These are phyloP conservation scores for Pichia nakasei DNA, from an alignment of 805 yeast species.

Conservation along the genomic window DNA sequence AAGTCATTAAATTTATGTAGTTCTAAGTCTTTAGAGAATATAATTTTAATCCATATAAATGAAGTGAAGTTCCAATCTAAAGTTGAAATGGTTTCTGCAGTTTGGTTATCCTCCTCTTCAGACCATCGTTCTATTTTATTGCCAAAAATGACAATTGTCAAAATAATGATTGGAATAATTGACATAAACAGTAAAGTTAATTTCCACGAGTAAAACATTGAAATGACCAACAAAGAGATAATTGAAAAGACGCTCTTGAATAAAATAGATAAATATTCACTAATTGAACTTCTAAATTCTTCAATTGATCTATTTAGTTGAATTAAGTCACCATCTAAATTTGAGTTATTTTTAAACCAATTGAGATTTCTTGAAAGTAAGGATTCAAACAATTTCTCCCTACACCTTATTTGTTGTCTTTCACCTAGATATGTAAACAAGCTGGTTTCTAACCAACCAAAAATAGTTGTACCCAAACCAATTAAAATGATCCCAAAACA, in stretches of 20 bases:
- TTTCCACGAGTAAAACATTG: slow-evolving; percentile 78
- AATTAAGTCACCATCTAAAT: slow-evolving; percentile 53
- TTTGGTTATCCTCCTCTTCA: slow-evolving; percentile 44
- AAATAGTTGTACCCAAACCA: slow-evolving; percentile 37
- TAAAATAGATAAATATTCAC: slow-evolving; percentile 56
- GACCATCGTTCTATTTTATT: slow-evolving; percentile 41
- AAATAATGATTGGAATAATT: slow-evolving; percentile 57
- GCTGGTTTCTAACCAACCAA: slow-evolving; percentile 46
- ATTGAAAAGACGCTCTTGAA: slow-evolving; percentile 46
- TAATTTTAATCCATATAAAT: slow-evolving; percentile 50
- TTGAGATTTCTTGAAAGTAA: slow-evolving; percentile 38
- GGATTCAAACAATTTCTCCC: slow-evolving; percentile 36
- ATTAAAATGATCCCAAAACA: slow-evolving; percentile 33
- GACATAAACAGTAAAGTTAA: slow-evolving; percentile 72
- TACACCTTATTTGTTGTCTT: slow-evolving; percentile 48
- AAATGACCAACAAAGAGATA: slow-evolving; percentile 46
- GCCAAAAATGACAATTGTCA: slow-evolving; percentile 43
- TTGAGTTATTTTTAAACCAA: slow-evolving; percentile 59
- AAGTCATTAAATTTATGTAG: slow-evolving; percentile 29
- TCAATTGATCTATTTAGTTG: slow-evolving; percentile 68
- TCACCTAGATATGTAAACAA: slow-evolving; percentile 71
- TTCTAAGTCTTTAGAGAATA: slow-evolving; percentile 51
- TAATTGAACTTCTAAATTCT: slow-evolving; percentile 57
- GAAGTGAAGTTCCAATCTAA: slow-evolving; percentile 65
- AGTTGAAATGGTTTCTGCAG: slow-evolving; percentile 49